These are phyloP conservation scores for Acaromyces ingoldii DNA, from an alignment of 1,284 basidiomycete genomes.

Conservation along the genomic window DNA sequence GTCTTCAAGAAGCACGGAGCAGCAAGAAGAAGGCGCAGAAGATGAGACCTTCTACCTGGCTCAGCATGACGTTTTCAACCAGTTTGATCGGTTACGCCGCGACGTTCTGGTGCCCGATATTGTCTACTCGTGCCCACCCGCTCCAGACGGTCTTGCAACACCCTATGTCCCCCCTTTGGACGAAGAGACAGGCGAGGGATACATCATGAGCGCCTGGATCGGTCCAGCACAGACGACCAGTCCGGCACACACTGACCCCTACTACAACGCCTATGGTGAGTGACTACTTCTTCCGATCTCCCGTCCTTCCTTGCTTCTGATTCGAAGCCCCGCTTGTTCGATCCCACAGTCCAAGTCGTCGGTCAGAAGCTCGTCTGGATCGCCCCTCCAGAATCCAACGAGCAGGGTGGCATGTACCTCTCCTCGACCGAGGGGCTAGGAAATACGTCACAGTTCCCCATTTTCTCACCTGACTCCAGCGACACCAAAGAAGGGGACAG, in stretches of 20 bases:
- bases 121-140: slow-evolving; percentile 65
- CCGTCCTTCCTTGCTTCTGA: not conserved
- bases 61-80: slow-evolving; percentile 76
- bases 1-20: slow-evolving; percentile 29
- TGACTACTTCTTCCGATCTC: slow-evolving; percentile 1
- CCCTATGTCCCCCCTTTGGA: slow-evolving; percentile 68
- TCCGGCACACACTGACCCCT: slow-evolving; percentile 93
- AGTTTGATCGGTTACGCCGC: slow-evolving; percentile 70
- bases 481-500: too few species aligned
- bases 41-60: slow-evolving; percentile 70
- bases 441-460: not conserved
- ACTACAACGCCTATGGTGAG: slow-evolving; percentile 81
- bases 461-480: too few species aligned
- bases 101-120: slow-evolving; percentile 83
- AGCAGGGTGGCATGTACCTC: slow-evolving; percentile 7
- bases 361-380: slow-evolving; percentile 89
- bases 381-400: slow-evolving; percentile 59
- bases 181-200: slow-evolving; percentile 57
- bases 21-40: not conserved
- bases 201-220: slow-evolving; percentile 80
- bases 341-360: slow-evolving; percentile 70
- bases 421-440: too few species aligned
- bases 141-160: too few species aligned
- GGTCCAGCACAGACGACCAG: slow-evolving; percentile 72
- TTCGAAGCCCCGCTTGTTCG: not conserved